Evolutionary conservation across 139 green algal genomes (phyloP), one percentile per base, ranked within the genome.

Genomic region (Chlorella sp.): DNA sequence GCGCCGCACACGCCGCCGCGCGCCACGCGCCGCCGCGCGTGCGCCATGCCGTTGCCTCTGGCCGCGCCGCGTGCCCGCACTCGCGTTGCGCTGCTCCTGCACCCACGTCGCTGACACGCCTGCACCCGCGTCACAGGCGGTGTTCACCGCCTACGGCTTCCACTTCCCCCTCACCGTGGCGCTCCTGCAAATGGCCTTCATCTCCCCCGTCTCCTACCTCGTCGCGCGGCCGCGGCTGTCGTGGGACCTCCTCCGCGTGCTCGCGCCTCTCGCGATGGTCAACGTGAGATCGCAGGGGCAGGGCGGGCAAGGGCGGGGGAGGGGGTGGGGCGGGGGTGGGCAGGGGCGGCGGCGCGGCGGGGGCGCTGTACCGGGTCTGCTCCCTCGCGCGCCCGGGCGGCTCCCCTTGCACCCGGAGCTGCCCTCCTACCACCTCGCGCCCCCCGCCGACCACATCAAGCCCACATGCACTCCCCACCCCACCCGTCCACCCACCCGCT

Each of bases 141-240:
- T 94, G 3, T 92, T 94, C 75, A 91, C 89, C 3, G 77, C 76
- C 9, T 93, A 83, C 51, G 58, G 67, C 17, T 94, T 93, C 72
- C 76, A 88, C 50, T 92, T 82, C 45, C 89, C 88, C 19, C 38
- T 94, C 25, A 83, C 81, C 3, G 79, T 94, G 36, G 87, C 84
- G 12, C 59, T 92, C 25, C 74, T 89, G 35, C 89, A 94, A 56
- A 88, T 93, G 84, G 35, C 71, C 14, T 86, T 93, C 70, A 91
- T 86, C 36, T 71, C 82, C 14, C 81, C 83, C 19, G 84, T 91
- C 5, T 86, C 78, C 43, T 93, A 89, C 40, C 2, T 83, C 0
- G 75, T 92, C 8, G 79, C 84, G 11, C 76, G 78, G 21, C 86
- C 86, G 12, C 48, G 59, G 2, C 55, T 94, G 45, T 72, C 82